Evolutionary conservation across 2,329 filamentous ascomycete genomes (phyloP), one percentile per base, ranked within the genome.

Genomic region (Keithomyces neogunnii): DNA sequence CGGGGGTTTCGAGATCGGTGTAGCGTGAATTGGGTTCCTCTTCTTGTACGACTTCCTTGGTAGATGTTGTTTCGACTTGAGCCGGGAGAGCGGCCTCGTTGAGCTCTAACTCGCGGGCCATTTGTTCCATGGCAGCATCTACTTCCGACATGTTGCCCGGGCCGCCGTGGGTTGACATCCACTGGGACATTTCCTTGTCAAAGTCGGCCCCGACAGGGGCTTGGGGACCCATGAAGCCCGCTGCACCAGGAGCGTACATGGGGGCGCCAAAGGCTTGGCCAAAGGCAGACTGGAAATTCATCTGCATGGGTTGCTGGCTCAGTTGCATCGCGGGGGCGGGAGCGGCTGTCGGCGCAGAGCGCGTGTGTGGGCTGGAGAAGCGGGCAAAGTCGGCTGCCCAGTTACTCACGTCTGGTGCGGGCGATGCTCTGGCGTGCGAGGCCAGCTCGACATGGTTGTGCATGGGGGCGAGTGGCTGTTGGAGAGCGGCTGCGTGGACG

Each of bases 61-160:
- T 39, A 8, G 46, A 28, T 32, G 44, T 29, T 6, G 47, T 44
- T 13, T 32, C 45, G 4, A 51, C 60, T 3, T 58, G 51, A 4
- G 63, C 53, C 3, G 60, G 58, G 33, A 66, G 55, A 3, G 57
- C 54, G 8, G 62, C 58, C n/a, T 70, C 64, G 54, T 64, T 66
- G 50, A 66, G 60, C 40, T 71, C 68, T 7, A 73, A 59, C 50
- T 73, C 69, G 10, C 62, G 63, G 5, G 71, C 71, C 56, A 74
- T 65, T 50, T 69, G 63, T 36, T 73, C 70, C 68, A 74, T 73
- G 49, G 68, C 66, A 26, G 68, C 69, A 47, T 73, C 69, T 3
- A 73, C 69, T 33, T 71, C 62, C 29, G 65, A 60, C 63, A 72
- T 71, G 40, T 63, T 60, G 7, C 57, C 56, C 4, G 10, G 36